These are phyloP conservation scores for Rhizopogon vinicolor DNA, from an alignment of 768 basidiomycete species.

Conservation along the genomic window DNA sequence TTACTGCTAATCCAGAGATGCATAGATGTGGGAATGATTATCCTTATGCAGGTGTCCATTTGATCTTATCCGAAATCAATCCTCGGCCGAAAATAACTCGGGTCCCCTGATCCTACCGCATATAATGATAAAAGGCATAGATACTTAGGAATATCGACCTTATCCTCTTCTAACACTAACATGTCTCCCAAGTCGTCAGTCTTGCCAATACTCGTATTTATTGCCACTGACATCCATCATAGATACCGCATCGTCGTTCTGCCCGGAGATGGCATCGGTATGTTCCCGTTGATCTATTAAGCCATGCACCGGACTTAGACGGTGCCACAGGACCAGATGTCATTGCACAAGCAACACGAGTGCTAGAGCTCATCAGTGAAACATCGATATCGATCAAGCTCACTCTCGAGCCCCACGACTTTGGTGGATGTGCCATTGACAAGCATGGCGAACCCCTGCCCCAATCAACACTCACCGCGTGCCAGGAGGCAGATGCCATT, in stretches of 20 bases:
- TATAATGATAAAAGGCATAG: neutral
- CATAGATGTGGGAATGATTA: neutral
- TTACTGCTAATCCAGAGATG: neutral
- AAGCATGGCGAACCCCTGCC: constrained; percentile 82
- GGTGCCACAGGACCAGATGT: constrained; percentile 77
- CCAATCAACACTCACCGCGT: constrained; percentile 78
- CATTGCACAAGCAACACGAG: constrained; percentile 75
- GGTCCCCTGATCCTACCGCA: neutral
- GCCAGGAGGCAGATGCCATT: constrained; percentile 91
- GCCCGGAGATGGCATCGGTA: constrained; percentile 97
- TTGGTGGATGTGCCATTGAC: constrained; percentile 95
- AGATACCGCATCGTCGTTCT: constrained; percentile 89
- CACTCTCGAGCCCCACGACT: constrained; percentile 68
- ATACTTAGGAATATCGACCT: neutral
- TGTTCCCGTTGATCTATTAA: constrained; percentile 9
- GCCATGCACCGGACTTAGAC: neutral
- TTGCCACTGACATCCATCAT: constrained; percentile 3
- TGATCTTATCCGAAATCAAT: neutral
- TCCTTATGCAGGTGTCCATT: neutral
- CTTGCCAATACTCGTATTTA: constrained; percentile 1
- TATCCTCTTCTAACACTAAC: neutral
- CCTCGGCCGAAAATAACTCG: constrained; percentile 3
- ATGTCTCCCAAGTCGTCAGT: constrained; percentile 46
- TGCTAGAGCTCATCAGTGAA: constrained; percentile 69
- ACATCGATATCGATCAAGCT: constrained; percentile 64